Evolutionary conservation across 345 rosid species (phyloP).

Genomic region (Boechera divaricarpa): DNA sequence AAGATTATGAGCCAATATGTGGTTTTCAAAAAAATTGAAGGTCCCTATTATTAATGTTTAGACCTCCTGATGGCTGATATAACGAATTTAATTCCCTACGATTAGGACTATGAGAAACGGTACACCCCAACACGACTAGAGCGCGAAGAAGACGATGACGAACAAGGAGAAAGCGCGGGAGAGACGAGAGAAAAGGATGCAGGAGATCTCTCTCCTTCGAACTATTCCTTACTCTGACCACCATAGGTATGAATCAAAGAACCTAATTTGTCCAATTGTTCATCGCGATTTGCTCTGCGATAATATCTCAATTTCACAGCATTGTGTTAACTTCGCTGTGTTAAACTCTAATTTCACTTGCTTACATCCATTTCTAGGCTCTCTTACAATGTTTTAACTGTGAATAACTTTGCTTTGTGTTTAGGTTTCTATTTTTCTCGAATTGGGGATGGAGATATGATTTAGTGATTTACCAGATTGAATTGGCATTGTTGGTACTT

Average conservation of each 20-base stretch:
- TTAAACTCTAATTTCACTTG: not conserved
- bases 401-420: not conserved
- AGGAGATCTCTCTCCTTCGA: conserved; percentile 83
- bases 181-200: conserved; percentile 78
- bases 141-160: conserved; percentile 47
- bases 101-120: conserved; percentile 1
- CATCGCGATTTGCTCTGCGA: not conserved
- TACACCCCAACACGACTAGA: conserved; percentile 15
- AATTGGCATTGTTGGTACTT: not conserved
- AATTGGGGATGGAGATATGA: not conserved
- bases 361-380: not conserved
- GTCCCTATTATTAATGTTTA: not conserved
- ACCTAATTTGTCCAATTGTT: not conserved
- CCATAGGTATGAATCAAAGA: conserved; percentile 57
- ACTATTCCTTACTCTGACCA: conserved; percentile 88
- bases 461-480: not conserved
- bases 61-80: not conserved
- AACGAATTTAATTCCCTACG: conserved; percentile 1
- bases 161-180: conserved; percentile 72
- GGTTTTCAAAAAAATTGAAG: not conserved
- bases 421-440: not conserved
- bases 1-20: not conserved
- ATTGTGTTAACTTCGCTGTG: not conserved
- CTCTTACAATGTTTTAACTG: conserved; percentile 2
- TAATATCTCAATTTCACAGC: conserved; percentile 11